Evolutionary conservation across 441 rosid species (phyloP), one percentile per base, ranked within the genome.

Genomic region (Aleurites moluccanus): DNA sequence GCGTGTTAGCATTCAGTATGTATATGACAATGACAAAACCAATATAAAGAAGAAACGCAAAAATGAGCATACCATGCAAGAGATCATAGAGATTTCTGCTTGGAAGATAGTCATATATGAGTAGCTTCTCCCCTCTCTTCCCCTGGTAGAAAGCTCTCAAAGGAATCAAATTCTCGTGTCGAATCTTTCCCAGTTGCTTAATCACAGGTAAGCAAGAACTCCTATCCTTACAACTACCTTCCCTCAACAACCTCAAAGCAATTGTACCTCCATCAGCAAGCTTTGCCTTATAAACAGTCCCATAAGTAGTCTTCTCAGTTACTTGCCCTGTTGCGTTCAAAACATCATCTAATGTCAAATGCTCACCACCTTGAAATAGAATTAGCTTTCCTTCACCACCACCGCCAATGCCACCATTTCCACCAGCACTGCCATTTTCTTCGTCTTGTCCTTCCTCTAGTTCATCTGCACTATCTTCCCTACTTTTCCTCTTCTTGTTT

Each of bases 71-170:
- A 94, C 99, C 97, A 67, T 92, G 97, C 77, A 94, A 84, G 78
- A 89, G 83, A 79, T 94, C 97, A 80, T 91, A 81, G 77, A 94
- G 89, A 77, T 82, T 87, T 79, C 89, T 85, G 72, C 84, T 89
- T 15, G 97, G 97, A 64, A 94, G 89, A 79, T 92, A 90, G 74
- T 94, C 99, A 82, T 92, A 94, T 60, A 92, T 91, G 50, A 94
- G 99, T 45, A 94, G 90, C 90, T 94, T 91, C 80, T 94, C 99
- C 72, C 99, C 98, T 86, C 97, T 87, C 78, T 88, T 94, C 72
- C 99, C 98, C 45, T 92, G 92, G 83, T 94, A 94, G 84, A 91
- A 94, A 74, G 99, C 99, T 87, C 97, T 89, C 78, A 94, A 80
- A 0, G 98, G 96, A 79, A 94, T 86, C 88, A 94, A 81, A 80